phyloP scores from a whole-genome alignment of 2,329 filamentous ascomycete genomes.

The Sphaerulina vaccinii region DNA sequence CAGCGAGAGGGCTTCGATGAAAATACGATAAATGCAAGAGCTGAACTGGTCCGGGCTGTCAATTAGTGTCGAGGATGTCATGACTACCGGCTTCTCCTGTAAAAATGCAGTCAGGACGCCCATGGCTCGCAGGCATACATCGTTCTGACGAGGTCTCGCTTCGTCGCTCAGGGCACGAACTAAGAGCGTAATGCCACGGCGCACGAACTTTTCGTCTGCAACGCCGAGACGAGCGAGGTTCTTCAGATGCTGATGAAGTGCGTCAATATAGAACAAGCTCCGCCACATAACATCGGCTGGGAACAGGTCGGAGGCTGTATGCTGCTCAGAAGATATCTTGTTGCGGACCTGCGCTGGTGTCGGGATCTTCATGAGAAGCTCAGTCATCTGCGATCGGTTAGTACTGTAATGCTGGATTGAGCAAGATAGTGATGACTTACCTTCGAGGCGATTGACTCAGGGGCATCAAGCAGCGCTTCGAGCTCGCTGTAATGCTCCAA shows the following conservation, averaged over 20 bases:
- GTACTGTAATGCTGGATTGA: not conserved
- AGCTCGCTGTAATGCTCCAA: slow-evolving; percentile 79
- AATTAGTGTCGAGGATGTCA: slow-evolving; percentile 24
- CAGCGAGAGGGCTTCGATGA: slow-evolving; percentile 9
- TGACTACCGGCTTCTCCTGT: slow-evolving; percentile 27
- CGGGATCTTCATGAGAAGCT: slow-evolving; percentile 63
- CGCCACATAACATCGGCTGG: slow-evolving; percentile 67
- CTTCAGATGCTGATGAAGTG: slow-evolving; percentile 61
- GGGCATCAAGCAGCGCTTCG: slow-evolving; percentile 69
- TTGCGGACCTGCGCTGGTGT: slow-evolving; percentile 38
- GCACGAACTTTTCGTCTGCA: slow-evolving; percentile 32
- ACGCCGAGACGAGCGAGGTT: slow-evolving; percentile 33
- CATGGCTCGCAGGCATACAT: slow-evolving; percentile 20
- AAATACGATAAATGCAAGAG: slow-evolving; percentile 25
- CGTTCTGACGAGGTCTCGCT: slow-evolving; percentile 9
- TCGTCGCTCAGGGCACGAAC: slow-evolving; percentile 27
- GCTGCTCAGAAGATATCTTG: slow-evolving; percentile 55
- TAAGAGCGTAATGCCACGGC: slow-evolving; percentile 30
- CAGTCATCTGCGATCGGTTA: slow-evolving; percentile 52
- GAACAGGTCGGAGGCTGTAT: slow-evolving; percentile 63
- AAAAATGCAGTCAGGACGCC: slow-evolving; percentile 29
- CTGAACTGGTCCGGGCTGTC: slow-evolving; percentile 24
- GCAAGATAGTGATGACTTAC: slow-evolving; percentile 14
- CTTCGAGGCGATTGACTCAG: slow-evolving; percentile 57
- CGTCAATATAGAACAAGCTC: slow-evolving; percentile 66